Conservation (phyloP, 257 asterid genomes). For the Plantago ovata region DNA sequence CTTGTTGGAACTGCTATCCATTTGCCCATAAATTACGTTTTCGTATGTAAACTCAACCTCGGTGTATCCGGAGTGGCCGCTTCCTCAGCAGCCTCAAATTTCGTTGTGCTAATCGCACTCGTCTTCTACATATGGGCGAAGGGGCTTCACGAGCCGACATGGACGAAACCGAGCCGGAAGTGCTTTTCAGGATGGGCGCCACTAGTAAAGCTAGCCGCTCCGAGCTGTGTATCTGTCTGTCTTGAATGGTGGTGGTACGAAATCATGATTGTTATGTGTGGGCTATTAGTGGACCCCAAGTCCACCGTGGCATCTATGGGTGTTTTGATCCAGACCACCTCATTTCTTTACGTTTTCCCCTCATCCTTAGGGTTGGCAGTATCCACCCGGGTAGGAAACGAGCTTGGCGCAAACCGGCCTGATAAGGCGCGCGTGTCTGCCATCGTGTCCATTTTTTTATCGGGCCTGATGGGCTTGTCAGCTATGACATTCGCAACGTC, state of each 20-base stretch:
- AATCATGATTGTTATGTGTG: conserved; percentile 74
- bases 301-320: conserved; percentile 90
- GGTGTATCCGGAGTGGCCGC: conserved; percentile 83
- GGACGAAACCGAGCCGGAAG: conserved; percentile 50
- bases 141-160: conserved; percentile 48
- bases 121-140: conserved; percentile 37
- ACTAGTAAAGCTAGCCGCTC: conserved; percentile 61
- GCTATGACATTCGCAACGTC: conserved; percentile 53
- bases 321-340: conserved; percentile 63
- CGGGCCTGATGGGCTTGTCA: conserved; percentile 55
- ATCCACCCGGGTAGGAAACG: conserved; percentile 77
- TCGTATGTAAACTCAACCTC: conserved; percentile 41
- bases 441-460: conserved; percentile 30
- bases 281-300: conserved; percentile 67
- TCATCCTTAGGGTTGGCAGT: conserved; percentile 68
- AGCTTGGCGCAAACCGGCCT: conserved; percentile 73
- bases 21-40: conserved; percentile 46
- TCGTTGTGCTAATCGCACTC: conserved; percentile 33
- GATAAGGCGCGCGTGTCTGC: conserved; percentile 55
- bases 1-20: conserved; percentile 55
- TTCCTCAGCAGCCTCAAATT: conserved; percentile 65
- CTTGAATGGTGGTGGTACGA: conserved; percentile 97
- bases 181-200: conserved; percentile 81
- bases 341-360: conserved; percentile 66
- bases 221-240: conserved; percentile 82